Evolutionary conservation across 2,329 filamentous ascomycete species (phyloP).

Genomic region (Ceratocystiopsis sp.): DNA sequence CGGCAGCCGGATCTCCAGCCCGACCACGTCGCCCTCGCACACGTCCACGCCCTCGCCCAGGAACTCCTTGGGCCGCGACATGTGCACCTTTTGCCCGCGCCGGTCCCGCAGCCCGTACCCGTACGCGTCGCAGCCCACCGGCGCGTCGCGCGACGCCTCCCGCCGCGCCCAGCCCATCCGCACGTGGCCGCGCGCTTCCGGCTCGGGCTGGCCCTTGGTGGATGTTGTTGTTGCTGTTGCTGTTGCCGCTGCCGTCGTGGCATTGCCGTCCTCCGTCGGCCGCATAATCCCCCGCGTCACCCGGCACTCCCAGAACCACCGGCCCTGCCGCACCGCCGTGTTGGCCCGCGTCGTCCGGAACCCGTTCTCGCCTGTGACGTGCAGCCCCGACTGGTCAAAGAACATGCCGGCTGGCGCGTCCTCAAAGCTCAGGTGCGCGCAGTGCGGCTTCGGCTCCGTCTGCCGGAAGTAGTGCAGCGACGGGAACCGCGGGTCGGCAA

Average conservation of each 20-base stretch:
- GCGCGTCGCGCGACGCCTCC: conserved; percentile 67
- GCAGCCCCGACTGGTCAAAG: conserved; percentile 57
- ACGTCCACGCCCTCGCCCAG: conserved; percentile 65
- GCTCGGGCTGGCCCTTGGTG: conserved; percentile 17
- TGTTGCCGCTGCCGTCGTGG: background rate
- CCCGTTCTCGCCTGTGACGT: conserved; percentile 80
- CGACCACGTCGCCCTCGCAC: conserved; percentile 81
- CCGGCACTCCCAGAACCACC: conserved; percentile 89
- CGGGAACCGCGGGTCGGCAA: conserved; percentile 74
- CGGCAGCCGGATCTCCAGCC: conserved; percentile 80
- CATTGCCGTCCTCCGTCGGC: conserved; percentile 53
- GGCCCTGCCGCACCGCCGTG: conserved; percentile 73
- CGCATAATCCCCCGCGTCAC: conserved; percentile 51
- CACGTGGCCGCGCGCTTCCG: conserved; percentile 43
- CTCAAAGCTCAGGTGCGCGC: conserved; percentile 78
- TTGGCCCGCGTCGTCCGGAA: conserved; percentile 87
- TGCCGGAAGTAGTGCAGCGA: conserved; percentile 79
- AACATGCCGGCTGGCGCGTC: conserved; percentile 76
- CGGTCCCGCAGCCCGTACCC: conserved; percentile 88
- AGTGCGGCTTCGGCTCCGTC: conserved; percentile 71
- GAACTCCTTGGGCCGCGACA: conserved; percentile 84
- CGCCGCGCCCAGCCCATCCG: conserved; percentile 75
- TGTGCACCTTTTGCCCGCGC: conserved; percentile 78
- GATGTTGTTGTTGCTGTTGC: background rate
- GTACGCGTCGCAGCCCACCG: conserved; percentile 78